Evolutionary conservation across 495 filamentous ascomycete species (phyloP).

Genomic region (Lophiostoma macrostomum): DNA sequence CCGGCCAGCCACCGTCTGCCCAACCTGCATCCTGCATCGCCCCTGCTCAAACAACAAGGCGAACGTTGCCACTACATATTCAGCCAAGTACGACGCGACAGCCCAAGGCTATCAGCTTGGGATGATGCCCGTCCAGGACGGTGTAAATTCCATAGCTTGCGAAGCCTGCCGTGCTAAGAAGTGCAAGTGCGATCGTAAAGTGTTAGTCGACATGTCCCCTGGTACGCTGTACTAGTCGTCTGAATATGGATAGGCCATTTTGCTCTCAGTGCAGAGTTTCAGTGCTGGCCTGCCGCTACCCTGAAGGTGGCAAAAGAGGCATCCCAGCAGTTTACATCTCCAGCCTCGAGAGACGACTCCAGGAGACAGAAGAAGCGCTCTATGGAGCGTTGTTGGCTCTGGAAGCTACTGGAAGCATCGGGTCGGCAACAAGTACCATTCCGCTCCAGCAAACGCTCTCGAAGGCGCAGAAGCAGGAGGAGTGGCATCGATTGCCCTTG

Average conservation of each 20-base stretch:
- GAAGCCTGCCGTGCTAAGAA: slow-evolving; percentile 5
- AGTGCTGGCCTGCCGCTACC: neutral
- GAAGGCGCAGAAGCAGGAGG: neutral
- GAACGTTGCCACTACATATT: too few species aligned
- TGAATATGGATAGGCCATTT: neutral
- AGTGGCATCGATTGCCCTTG: slow-evolving; percentile 1
- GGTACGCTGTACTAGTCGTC: neutral
- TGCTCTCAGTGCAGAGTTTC: slow-evolving; percentile 3
- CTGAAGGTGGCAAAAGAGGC: slow-evolving; percentile 4
- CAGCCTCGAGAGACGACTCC: neutral
- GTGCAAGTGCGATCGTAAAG: slow-evolving; percentile 7
- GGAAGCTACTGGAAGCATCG: neutral
- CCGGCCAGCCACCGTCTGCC: too few species aligned
- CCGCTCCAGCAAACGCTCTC: neutral
- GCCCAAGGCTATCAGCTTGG: too few species aligned
- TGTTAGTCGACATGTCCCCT: neutral
- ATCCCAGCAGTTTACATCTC: slow-evolving; percentile 5
- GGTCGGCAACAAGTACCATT: neutral
- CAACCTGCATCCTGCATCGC: too few species aligned
- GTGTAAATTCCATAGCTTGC: slow-evolving; percentile 4
- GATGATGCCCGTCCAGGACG: too few species aligned
- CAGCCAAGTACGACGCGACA: too few species aligned
- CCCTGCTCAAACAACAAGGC: too few species aligned
- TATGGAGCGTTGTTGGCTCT: neutral
- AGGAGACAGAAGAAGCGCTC: slow-evolving; percentile 2